Base-by-base conservation (phyloP, 805 yeast genomes). In the Blastobotrys robertii region DNA sequence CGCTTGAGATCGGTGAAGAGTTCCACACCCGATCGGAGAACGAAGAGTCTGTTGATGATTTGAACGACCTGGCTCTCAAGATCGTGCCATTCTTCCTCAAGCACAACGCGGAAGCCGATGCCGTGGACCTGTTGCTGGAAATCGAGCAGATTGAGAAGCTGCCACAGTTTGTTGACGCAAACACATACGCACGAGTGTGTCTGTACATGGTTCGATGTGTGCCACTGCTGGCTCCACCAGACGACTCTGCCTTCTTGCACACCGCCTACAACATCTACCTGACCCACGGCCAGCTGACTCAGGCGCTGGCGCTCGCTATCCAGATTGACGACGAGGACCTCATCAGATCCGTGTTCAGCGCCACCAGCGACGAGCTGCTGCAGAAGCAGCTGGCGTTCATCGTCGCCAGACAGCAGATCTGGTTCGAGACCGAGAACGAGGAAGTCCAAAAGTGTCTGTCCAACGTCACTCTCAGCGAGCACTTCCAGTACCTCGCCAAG, bases 101-200 rank as follows among this genome's bases (percentile, higher is more conserved):
- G 58, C 97, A 90, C 66, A 90, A 92, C 59, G 97, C 96, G 34
- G 98, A 92, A 65, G 95, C 96, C 14, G 99, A 92, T 59, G 98
- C 98, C 1, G 95, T 92, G 19, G 99, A 92, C 65, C 68, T 92
- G 52, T 71, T 92, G 50, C 70, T 87, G 46, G 98, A 92, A 64
- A 77, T 92, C 44, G 98, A 92, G 64, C 70, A 78, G 43, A 82
- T 92, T 52, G 94, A 84, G 55, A 77, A 79, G 58, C 69, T 92
- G 50, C 81, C 92, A 7, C 77, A 80, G 51, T 85, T 75, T 59
- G 94, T 88, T 42, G 97, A 92, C 60, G 80, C 79, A 45, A 73
- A 79, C 57, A 84, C 94, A 2, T 88, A 71, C 57, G 79, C 78
- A 43, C 77, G 99, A 59, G 97, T 90, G 30, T 88, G 98, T 58